Base-by-base conservation (phyloP, 2,329 filamentous ascomycete genomes). In the Exophiala calicioides region DNA sequence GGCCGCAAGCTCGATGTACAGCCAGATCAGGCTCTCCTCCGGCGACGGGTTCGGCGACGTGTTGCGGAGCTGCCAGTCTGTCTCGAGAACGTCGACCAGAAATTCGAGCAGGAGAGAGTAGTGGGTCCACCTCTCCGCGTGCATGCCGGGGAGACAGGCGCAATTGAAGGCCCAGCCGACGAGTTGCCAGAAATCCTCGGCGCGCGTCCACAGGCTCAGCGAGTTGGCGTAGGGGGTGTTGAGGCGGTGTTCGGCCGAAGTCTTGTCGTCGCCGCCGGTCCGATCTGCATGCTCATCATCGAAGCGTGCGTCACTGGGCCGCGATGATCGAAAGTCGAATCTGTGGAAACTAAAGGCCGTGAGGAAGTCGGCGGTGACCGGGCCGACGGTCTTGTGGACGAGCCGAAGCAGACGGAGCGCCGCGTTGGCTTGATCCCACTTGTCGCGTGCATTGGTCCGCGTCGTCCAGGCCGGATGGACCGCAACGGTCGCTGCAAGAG, bases 81-180 rank as follows among this genome's bases (percentile, higher is more conserved):
- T 65, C 51, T 73, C 66, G 1, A 76, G 58, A 1, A 69, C 60
- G 10, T 71, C 65, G 40, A 72, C 66, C 64, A 95, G 85, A 52
- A 86, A 83, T 24, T 84, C 79, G 10, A 97, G 72, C 86, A 89
- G 95, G 5, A 81, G 68, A 58, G 78, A 82, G 90, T 90, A 97
- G 61, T 83, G 78, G 38, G 75, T 77, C 91, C 93, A 97, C 15
- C 91, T 78, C 30, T 79, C 76, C 2, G 38, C 35, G 26, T 60
- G 40, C 4, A 51, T 33, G 4, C 43, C 49, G 1, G 82, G 82
- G 23, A 78, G 66, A 1, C 86, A 77, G 40, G 88, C 90, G 69
- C 91, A 97, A 63, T 91, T 93, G 65, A 97, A 90, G 0, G 88
- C 86, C 93, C 93, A 97, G 3, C 91, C 93, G 0, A 93, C 78